Conservation (phyloP, 148 eudicot genomes). For the Nepenthes gracilis region DNA sequence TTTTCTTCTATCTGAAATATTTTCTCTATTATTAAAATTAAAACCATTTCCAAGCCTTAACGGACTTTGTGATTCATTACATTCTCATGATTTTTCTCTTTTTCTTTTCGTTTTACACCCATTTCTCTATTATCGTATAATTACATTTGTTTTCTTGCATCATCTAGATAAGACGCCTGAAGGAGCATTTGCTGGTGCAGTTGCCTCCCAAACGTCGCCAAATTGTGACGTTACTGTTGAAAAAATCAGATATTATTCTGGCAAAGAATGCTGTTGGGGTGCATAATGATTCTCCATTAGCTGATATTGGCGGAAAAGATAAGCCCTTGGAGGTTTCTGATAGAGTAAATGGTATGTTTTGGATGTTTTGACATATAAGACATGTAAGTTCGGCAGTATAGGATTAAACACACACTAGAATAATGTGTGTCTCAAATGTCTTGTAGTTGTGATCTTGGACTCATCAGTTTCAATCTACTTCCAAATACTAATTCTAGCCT, state of each 20-base stretch:
- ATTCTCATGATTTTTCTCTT: neutral
- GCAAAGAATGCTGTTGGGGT: slow-evolving; percentile 37
- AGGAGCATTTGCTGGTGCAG: slow-evolving; percentile 76
- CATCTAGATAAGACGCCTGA: slow-evolving; percentile 82
- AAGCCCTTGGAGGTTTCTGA: slow-evolving; percentile 19
- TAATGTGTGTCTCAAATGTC: neutral
- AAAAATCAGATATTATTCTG: slow-evolving; percentile 47
- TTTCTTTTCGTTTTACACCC: neutral
- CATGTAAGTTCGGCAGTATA: neutral
- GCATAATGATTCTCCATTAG: slow-evolving; percentile 19
- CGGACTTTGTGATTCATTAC: neutral
- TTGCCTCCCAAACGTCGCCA: slow-evolving; percentile 94
- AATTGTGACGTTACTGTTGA: slow-evolving; percentile 57
- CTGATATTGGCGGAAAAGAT: slow-evolving; percentile 20
- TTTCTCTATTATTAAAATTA: too few relatives aligned
- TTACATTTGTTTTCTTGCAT: slow-evolving; percentile 9
- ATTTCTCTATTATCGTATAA: neutral
- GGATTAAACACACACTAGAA: neutral
- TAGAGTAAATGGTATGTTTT: slow-evolving; percentile 31
- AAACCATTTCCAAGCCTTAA: neutral
- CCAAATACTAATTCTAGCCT: too few relatives aligned
- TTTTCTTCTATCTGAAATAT: too few relatives aligned
- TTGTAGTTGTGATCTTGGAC: neutral
- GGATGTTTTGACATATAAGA: slow-evolving; percentile 4
- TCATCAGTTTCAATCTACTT: too few relatives aligned